Evolutionary conservation across 345 rosid species (phyloP).

Genomic region (Citrus mangshanensis): DNA sequence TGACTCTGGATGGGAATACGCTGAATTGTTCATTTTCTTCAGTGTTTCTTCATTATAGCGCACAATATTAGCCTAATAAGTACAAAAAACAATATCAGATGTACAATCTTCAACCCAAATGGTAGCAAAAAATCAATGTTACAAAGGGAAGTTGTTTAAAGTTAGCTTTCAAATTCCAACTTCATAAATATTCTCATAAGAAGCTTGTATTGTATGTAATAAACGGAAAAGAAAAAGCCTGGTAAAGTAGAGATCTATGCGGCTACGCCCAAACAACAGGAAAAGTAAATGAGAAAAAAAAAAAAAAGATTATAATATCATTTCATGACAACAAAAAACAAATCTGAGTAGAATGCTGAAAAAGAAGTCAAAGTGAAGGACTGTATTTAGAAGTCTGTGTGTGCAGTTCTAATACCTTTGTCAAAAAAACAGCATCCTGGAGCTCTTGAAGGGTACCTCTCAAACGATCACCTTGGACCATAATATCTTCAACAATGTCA

Average conservation of each 20-base stretch:
- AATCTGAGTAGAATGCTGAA: not conserved
- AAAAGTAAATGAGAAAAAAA: not conserved
- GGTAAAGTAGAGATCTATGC: not conserved
- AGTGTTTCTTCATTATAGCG: conserved; percentile 66
- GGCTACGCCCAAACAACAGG: not conserved
- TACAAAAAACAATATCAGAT: conserved; percentile 1
- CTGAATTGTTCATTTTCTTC: conserved; percentile 44
- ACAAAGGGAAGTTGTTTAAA: not conserved
- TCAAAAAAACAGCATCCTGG: conserved; percentile 83
- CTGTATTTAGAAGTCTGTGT: too few species aligned
- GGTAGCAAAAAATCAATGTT: not conserved
- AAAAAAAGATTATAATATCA: not conserved
- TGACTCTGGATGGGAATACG: conserved; percentile 41
- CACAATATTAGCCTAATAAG: conserved; percentile 70
- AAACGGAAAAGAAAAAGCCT: not conserved
- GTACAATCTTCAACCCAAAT: not conserved
- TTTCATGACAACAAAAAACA: not conserved
- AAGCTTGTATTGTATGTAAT: not conserved
- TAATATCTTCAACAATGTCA: conserved; percentile 81
- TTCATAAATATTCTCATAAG: not conserved
- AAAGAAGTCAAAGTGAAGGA: not conserved
- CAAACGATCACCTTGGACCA: conserved; percentile 67
- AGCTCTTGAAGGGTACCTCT: conserved; percentile 78
- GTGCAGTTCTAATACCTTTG: conserved; percentile 49
- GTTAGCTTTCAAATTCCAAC: not conserved